Evolutionary conservation across 2,329 filamentous ascomycete genomes (phyloP).

Genomic region (Neopestalotiopsis sp.): DNA sequence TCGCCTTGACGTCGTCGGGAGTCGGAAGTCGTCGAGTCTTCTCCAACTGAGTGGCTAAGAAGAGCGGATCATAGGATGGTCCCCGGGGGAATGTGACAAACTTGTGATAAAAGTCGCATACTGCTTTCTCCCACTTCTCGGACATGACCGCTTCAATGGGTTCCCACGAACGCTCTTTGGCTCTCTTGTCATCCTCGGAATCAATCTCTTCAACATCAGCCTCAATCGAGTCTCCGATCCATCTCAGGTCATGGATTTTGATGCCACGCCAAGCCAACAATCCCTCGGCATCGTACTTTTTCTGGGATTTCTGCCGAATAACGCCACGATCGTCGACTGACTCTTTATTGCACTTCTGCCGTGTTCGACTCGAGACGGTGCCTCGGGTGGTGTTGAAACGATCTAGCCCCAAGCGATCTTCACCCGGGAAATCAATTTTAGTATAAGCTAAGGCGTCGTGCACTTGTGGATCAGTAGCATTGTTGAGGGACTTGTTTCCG

Average conservation of each 20-base stretch:
- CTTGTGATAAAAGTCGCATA: too few species aligned
- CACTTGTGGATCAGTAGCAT: neutral
- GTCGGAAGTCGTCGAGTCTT: neutral
- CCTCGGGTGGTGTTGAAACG: neutral
- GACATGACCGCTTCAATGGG: neutral
- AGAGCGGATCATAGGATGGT: too few species aligned
- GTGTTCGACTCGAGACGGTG: slow-evolving; percentile 1
- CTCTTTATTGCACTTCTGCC: neutral
- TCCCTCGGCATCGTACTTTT: slow-evolving; percentile 9
- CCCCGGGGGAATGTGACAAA: too few species aligned
- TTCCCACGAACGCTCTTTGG: neutral
- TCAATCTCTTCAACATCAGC: neutral
- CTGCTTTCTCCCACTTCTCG: neutral
- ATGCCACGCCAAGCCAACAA: neutral
- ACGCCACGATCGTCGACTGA: neutral
- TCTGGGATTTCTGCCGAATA: neutral
- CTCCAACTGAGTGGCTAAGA: neutral
- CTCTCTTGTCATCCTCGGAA: too few species aligned
- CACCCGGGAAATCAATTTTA: slow-evolving; percentile 7
- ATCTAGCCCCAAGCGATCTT: slow-evolving; percentile 7
- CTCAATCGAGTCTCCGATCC: slow-evolving; percentile 1
- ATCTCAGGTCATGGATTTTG: neutral
- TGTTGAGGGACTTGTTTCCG: neutral
- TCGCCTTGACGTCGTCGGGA: neutral
- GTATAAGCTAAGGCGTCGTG: neutral